Conservation (phyloP, 805 yeast species). For the Priceomyces melissophilus region DNA sequence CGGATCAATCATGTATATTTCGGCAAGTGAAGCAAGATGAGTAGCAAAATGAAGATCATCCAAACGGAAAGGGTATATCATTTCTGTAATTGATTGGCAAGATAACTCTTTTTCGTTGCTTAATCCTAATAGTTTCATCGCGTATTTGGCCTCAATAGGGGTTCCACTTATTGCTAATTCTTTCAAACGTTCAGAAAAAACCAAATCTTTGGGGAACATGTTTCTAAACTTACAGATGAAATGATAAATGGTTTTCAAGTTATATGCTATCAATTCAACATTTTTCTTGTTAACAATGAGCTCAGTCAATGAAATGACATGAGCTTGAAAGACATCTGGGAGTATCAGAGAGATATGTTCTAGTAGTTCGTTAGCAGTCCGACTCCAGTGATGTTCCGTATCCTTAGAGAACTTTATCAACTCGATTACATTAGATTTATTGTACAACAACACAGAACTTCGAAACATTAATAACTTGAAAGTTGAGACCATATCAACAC, state of each 20-base stretch:
- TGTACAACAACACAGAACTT: conserved; percentile 57
- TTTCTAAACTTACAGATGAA: conserved; percentile 52
- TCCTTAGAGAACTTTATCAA: conserved; percentile 48
- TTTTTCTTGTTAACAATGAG: conserved; percentile 24
- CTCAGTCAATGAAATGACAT: conserved; percentile 48
- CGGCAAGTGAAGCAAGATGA: conserved; percentile 58
- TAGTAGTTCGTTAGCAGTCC: conserved; percentile 50
- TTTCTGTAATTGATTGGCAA: conserved; percentile 34
- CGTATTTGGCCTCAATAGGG: conserved; percentile 61
- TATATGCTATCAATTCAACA: conserved; percentile 25
- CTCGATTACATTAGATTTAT: conserved; percentile 58
- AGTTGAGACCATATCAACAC: conserved; percentile 49
- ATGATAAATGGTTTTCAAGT: conserved; percentile 59
- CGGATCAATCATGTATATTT: conserved; percentile 50
- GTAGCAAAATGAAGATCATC: conserved; percentile 43
- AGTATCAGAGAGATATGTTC: conserved; percentile 55
- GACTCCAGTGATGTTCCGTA: conserved; percentile 20
- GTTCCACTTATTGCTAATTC: conserved; percentile 49
- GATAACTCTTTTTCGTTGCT: conserved; percentile 39
- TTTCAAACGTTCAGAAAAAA: conserved; percentile 44
- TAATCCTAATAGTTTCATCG: conserved; percentile 56
- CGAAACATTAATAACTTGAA: conserved; percentile 61
- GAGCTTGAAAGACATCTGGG: conserved; percentile 64
- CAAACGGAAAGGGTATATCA: conserved; percentile 50
- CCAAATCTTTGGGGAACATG: conserved; percentile 41